Evolutionary conservation across 768 basidiomycete genomes (phyloP), one percentile per base, ranked within the genome.

Genomic region (Leucosporidium yakuticum): DNA sequence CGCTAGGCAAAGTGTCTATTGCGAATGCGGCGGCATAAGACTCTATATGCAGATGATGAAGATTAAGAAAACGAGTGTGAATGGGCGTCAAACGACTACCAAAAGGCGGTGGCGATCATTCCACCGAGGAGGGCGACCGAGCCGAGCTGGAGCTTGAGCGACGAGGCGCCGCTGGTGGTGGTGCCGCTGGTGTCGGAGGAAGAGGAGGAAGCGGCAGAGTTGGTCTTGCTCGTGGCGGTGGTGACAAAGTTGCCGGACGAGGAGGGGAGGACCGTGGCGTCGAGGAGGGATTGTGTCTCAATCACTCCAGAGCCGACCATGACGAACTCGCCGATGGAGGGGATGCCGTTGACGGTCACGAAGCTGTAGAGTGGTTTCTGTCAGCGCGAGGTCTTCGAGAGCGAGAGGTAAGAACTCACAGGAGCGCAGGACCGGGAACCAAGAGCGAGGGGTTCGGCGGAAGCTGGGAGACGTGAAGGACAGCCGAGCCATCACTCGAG

Each of bases 361-460:
- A 85, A 68, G 9, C 69, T 69, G 60, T 27, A 8, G 9, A 1
- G n/a, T 15, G 36, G 31, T n/a, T 14, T 7, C 4, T n/a, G 8
- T 34, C 20, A 51, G 29, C 19, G 87, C 74, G 84, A 91, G 67
- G 23, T 36, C 11, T 9, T 54, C n/a, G 49, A 20, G 27, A 19
- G 31, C 47, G 39, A 49, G 58, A 11, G 19, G 25, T 3, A 29
- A 20, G 20, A 19, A 29, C 29, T 29, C 14, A 49, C 91, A 56
- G 19, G 29, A 56, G 55, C 1, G 55, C 89, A 5, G 94, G 91
- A 4, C 94, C 93, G 4, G 94, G 93, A 74, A 88, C 86, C 81
- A 95, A 84, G 73, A 96, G 70, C 76, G 89, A 87, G 14, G 92
- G 81, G 78, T 88, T 90, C 0, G 90, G 88, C 0, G 90, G 90